Evolutionary conservation across 192 early-diverging fungal species (phyloP), one percentile per base, ranked within the genome.

Genomic region (Diversispora eburnea): DNA sequence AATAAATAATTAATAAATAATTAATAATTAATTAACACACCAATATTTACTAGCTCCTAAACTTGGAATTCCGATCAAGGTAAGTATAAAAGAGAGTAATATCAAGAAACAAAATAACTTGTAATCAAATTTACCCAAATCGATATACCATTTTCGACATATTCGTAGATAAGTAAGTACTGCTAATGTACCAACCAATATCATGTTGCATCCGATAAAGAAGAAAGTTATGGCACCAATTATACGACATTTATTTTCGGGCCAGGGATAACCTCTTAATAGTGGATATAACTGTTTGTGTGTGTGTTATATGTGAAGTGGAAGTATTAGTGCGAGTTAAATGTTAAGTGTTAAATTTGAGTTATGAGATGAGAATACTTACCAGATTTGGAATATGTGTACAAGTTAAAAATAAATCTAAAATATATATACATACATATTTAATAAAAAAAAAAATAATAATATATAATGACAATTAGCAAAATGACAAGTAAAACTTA

Each of bases 31-130:
- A 33, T 33, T 33, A 33, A 33, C 10, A 41, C 41, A 62, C 66
- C 66, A 68, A 68, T 68, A 68, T 68, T 68, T 68, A 13, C 66
- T 25, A 12, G 66, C 42, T 8, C 46, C 66, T 52, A 33, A 68
- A 52, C 48, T 52, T 33, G 66, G 66, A 19, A 68, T 54, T 52
- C 66, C 25, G 33, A 68, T 41, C 19, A 54, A 7, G 15, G 66
- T 25, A 33, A 52, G 33, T 3, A 25, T 13, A 12, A n/a, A 42
- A 54, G 48, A 39, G 0, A 33, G 12, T 2, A 15, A 12, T 52
- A 68, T 19, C 5, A 68, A 9, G 12, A 54, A 54, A 25, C 17
- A 5, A 17, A 68, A 33, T 8, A 33, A 12, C 39, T 68, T 68
- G 20, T 52, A 68, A 68, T 68, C 66, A 33, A 4, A 68, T 52